Evolutionary conservation across 257 asterid species (phyloP).

Genomic region (Rhazya stricta): DNA sequence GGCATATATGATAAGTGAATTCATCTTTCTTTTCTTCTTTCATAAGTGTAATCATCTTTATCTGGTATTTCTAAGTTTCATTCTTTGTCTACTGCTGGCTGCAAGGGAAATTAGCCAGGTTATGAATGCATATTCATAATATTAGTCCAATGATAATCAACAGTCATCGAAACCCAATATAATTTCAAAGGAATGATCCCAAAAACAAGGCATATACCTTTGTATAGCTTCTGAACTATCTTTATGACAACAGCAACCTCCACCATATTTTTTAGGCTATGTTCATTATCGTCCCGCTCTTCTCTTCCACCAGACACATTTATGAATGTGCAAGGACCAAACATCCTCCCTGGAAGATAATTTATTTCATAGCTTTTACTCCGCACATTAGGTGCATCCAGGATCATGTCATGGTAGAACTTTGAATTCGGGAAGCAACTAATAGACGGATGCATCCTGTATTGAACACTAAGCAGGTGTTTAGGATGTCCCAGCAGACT

Average conservation of each 20-base stretch:
- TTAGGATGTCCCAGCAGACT: conserved; percentile 45
- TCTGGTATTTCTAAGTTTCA: background rate
- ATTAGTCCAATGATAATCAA: too few relatives aligned
- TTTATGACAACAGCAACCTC: conserved; percentile 51
- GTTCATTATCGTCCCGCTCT: conserved; percentile 42
- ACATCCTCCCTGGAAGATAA: conserved; percentile 42
- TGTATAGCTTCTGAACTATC: conserved; percentile 45
- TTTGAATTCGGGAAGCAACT: conserved; percentile 28
- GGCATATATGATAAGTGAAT: background rate
- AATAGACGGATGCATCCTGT: conserved; percentile 39
- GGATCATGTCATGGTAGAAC: conserved; percentile 37
- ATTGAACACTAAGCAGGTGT: conserved; percentile 47
- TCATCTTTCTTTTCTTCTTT: background rate
- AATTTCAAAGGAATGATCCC: too few relatives aligned
- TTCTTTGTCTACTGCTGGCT: background rate
- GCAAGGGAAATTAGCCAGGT: background rate
- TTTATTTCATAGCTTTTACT: conserved; percentile 21
- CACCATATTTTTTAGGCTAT: conserved; percentile 52
- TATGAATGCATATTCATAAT: background rate
- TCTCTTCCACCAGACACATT: conserved; percentile 44
- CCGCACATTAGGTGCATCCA: conserved; percentile 41
- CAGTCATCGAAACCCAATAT: too few relatives aligned
- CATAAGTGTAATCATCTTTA: background rate
- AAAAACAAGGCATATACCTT: conserved; percentile 29
- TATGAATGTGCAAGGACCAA: conserved; percentile 62